Percentiles rank a stretch among this genome's conserved stretches.
phyloP scores from a whole-genome alignment of 1,284 basidiomycete genomes.

The Taiwanofungus camphoratus region DNA sequence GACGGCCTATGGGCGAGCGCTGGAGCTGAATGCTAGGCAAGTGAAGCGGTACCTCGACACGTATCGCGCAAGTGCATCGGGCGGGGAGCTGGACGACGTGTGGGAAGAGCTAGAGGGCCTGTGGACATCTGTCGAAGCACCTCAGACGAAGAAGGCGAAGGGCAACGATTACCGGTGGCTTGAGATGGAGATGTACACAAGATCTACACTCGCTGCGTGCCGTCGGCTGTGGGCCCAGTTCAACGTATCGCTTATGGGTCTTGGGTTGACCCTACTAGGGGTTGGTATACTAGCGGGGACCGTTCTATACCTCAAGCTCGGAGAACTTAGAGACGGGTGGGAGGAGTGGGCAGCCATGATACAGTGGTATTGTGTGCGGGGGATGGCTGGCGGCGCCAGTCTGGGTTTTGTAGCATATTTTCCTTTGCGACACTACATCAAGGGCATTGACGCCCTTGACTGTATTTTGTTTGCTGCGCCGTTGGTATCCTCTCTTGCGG shows the following conservation, averaged over 20 bases:
- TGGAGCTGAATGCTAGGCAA: slow-evolving; percentile 73
- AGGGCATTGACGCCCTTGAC: slow-evolving; percentile 39
- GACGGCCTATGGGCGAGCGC: slow-evolving; percentile 41
- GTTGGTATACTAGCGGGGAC: slow-evolving; percentile 42
- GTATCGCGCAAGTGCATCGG: slow-evolving; percentile 67
- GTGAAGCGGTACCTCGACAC: slow-evolving; percentile 73
- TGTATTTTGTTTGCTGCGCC: slow-evolving; percentile 40
- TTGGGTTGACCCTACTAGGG: slow-evolving; percentile 54
- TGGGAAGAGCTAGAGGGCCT: slow-evolving; percentile 48
- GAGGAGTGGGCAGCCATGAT: slow-evolving; percentile 33
- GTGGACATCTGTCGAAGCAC: slow-evolving; percentile 36
- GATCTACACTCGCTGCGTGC: slow-evolving; percentile 65
- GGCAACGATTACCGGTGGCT: slow-evolving; percentile 22
- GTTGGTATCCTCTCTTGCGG: slow-evolving; percentile 34
- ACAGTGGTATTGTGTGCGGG: slow-evolving; percentile 30
- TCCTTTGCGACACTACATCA: slow-evolving; percentile 28
- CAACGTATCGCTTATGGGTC: slow-evolving; percentile 70
- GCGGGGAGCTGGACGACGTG: slow-evolving; percentile 62
- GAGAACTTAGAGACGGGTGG: slow-evolving; percentile 32
- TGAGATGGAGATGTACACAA: slow-evolving; percentile 50
- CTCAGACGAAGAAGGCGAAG: slow-evolving; percentile 17
- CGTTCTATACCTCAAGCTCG: slow-evolving; percentile 43
- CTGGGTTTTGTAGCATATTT: slow-evolving; percentile 36
- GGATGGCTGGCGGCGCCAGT: slow-evolving; percentile 35
- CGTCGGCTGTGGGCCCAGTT: slow-evolving; percentile 94